phyloP scores from a whole-genome alignment of 2,329 filamentous ascomycete species.

The Aureobasidium zeae region DNA sequence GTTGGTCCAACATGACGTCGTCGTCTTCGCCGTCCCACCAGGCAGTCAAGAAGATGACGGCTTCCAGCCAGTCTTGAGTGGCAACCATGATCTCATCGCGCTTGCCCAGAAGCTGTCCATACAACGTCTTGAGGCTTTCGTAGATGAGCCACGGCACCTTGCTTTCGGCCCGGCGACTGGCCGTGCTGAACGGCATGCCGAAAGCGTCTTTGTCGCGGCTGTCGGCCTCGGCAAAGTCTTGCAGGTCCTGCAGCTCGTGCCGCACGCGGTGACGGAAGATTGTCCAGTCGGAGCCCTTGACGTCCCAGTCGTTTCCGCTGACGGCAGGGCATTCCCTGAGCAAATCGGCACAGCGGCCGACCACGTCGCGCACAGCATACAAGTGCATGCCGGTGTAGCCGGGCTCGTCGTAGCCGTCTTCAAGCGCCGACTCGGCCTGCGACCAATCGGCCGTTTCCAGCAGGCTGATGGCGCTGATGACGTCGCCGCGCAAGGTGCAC shows the following conservation, averaged over 20 bases:
- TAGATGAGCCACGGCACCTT: slow-evolving; percentile 86
- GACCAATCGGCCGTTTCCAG: slow-evolving; percentile 71
- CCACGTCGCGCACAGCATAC: slow-evolving; percentile 65
- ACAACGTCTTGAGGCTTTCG: slow-evolving; percentile 70
- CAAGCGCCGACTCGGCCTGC: slow-evolving; percentile 53
- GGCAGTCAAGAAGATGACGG: slow-evolving; percentile 67
- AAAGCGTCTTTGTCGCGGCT: slow-evolving; percentile 37
- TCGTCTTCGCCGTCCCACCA: slow-evolving; percentile 87
- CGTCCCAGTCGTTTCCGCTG: slow-evolving; percentile 64
- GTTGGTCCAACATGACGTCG: slow-evolving; percentile 30
- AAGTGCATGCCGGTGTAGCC: slow-evolving; percentile 69
- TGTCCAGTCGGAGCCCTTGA: slow-evolving; percentile 71
- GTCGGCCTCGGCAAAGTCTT: slow-evolving; percentile 68
- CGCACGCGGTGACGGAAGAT: slow-evolving; percentile 69
- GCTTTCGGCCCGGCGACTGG: slow-evolving; percentile 65
- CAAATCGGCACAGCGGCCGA: slow-evolving; percentile 58
- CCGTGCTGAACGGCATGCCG: slow-evolving; percentile 54
- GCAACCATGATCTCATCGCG: slow-evolving; percentile 64
- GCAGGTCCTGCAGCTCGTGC: slow-evolving; percentile 59
- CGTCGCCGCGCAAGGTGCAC: slow-evolving; percentile 64
- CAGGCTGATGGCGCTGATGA: slow-evolving; percentile 56
- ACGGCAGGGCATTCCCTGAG: slow-evolving; percentile 65
- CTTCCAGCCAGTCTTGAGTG: slow-evolving; percentile 87
- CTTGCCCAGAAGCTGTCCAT: slow-evolving; percentile 70
- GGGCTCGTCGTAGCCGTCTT: slow-evolving; percentile 49